Base-by-base conservation (phyloP, 208 protist species). In the Borovskyia barvae region DNA sequence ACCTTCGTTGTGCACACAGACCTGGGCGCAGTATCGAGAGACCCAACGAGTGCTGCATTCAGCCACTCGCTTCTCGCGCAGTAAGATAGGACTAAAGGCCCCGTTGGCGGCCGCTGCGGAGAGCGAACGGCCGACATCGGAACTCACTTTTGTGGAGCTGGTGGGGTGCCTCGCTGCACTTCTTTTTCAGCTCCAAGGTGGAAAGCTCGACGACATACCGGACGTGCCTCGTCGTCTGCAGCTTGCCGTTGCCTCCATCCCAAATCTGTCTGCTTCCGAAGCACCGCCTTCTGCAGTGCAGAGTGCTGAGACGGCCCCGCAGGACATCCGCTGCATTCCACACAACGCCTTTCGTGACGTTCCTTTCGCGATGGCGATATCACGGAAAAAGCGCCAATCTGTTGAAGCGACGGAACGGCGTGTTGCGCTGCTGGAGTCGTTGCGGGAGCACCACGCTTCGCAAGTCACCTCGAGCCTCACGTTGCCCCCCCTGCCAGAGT, bases 321-420 rank as follows among this genome's bases (percentile, higher is more conserved):
- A 22, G 3, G 20, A 35, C 30, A 11, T 56, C 14, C 36, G 41
- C 55, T 30, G 6, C 5, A 53, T 71, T 17, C 64, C 64, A 3
- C 30, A 71, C 55, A 71, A 71, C 54, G 28, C 40, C 17, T 30
- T 71, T 14, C 64, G 64, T 28, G 64, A 71, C 39, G 64, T 58
- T 29, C 64, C 64, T 0, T 71, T 64, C 17, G 29, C 39, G 26
- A 39, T 58, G 19, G 64, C 64, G 7, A 40, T 71, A 33, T 54
- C 62, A 33, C 36, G 55, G 20, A 63, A 71, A 32, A 28, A 41
- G 26, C 22, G n/a, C 30, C 64, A 52, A 41, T 59, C 54, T 12
- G 33, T 22, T 2, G 40, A 52, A 25, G 36, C 64, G 5, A 54
- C 24, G 36, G 49, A 58, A 19, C 48, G 49, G 8, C 46, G 64